Percentiles rank a stretch among this genome's conserved stretches.
Conservation (phyloP, 1,139 yeast species). For the Zygosaccharomyces sapae region DNA sequence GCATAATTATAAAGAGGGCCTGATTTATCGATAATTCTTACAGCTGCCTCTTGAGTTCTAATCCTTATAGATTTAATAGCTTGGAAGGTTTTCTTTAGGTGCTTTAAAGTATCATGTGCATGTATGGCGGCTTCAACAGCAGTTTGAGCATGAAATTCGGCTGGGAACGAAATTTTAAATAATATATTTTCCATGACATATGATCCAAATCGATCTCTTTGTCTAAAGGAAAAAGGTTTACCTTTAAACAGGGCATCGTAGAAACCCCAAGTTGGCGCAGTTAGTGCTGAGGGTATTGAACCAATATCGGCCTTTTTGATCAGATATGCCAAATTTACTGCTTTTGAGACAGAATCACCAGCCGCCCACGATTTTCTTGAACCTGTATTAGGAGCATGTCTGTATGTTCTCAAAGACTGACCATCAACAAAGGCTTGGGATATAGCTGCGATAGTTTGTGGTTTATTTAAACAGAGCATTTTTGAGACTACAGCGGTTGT, state of each 20-base stretch:
- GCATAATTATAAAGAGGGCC: constrained; percentile 61
- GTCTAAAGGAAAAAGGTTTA: constrained; percentile 46
- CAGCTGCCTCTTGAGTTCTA: constrained; percentile 57
- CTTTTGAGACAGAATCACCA: constrained; percentile 59
- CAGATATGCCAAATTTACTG: constrained; percentile 50
- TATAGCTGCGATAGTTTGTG: constrained; percentile 51
- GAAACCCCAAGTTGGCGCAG: constrained; percentile 59
- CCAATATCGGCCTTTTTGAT: constrained; percentile 53
- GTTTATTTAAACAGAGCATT: constrained; percentile 46
- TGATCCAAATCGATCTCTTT: constrained; percentile 47
- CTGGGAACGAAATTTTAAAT: constrained; percentile 59
- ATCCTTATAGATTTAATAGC: constrained; percentile 49
- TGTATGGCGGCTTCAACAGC: constrained; percentile 57
- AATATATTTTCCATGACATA: constrained; percentile 62
- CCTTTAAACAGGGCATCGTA: constrained; percentile 56
- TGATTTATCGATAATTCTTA: constrained; percentile 53
- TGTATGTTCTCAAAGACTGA: constrained; percentile 52
- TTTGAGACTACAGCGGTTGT: constrained; percentile 57
- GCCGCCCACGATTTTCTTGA: constrained; percentile 65
- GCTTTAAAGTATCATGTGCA: constrained; percentile 39
- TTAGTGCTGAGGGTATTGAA: constrained; percentile 49
- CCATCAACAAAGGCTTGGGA: constrained; percentile 62
- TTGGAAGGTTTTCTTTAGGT: constrained; percentile 42
- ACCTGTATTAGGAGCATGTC: constrained; percentile 62
- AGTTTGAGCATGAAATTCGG: constrained; percentile 64